These are phyloP conservation scores for Vigna nakashimae DNA, from an alignment of 306 rosid genomes.

Conservation along the genomic window DNA sequence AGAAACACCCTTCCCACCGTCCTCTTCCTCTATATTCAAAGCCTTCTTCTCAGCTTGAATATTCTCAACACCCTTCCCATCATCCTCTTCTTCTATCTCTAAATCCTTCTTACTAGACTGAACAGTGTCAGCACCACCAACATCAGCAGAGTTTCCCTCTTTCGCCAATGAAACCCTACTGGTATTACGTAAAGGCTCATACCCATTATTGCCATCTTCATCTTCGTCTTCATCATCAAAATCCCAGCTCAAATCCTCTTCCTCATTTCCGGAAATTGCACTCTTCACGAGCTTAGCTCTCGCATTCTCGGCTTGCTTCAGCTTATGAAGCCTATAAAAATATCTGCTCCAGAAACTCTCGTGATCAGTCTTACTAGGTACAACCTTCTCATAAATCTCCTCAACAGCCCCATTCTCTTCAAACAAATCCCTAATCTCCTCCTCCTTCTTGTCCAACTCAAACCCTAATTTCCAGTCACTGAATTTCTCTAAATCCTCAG, in stretches of 20 bases:
- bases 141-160: conserved; percentile 36
- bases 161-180: conserved; percentile 40
- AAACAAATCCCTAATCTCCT: conserved; percentile 66
- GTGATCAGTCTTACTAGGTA: conserved; percentile 58
- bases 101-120: conserved; percentile 36
- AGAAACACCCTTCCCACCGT: conserved; percentile 35
- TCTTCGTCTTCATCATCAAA: conserved; percentile 69
- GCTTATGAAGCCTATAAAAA: conserved; percentile 71
- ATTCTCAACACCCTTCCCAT: conserved; percentile 35
- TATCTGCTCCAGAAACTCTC: conserved; percentile 84
- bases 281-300: conserved; percentile 86
- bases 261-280: conserved; percentile 70
- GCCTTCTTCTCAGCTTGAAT: conserved; percentile 36
- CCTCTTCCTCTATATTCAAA: conserved; percentile 41
- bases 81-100: conserved; percentile 43
- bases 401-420: conserved; percentile 57
- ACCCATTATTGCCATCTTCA: conserved; percentile 15
- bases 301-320: conserved; percentile 77
- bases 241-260: conserved; percentile 98
- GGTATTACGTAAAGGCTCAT: conserved; percentile 48
- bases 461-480: conserved; percentile 78
- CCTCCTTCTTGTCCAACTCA: conserved; percentile 61
- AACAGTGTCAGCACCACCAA: conserved; percentile 38
- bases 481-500: conserved; percentile 73
- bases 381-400: conserved; percentile 67